Conservation (phyloP, 257 asterid genomes). For the Fraxinus pennsylvanica region DNA sequence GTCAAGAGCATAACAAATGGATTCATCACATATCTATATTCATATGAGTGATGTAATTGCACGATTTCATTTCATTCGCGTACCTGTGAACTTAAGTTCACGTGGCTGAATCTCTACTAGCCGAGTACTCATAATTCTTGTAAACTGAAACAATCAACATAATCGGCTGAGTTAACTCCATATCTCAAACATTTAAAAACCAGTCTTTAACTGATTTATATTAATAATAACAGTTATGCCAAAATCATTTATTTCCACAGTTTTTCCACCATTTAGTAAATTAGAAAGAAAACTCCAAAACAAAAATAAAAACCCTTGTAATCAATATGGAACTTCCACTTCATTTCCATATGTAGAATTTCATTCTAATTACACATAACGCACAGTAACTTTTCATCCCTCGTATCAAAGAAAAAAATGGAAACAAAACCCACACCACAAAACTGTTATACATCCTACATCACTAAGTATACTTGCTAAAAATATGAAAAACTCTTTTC, state of each 20-base stretch:
- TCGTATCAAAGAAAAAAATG: neutral
- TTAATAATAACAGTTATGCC: neutral
- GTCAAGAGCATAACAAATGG: conserved; percentile 12
- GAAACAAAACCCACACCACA: neutral
- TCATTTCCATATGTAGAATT: neutral
- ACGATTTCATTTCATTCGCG: conserved; percentile 24
- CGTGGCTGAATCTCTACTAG: conserved; percentile 72
- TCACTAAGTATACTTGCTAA: neutral
- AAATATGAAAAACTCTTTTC: neutral
- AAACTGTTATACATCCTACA: neutral
- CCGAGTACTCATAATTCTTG: conserved; percentile 48
- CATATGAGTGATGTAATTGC: conserved; percentile 5
- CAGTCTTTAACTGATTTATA: neutral
- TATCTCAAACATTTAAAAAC: neutral
- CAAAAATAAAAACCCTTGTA: neutral
- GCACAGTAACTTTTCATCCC: neutral
- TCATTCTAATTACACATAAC: neutral
- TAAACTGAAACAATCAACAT: conserved; percentile 40
- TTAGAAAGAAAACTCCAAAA: neutral
- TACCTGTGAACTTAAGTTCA: conserved; percentile 76
- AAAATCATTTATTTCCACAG: neutral
- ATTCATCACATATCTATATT: neutral
- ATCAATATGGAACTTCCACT: neutral
- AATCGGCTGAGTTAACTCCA: neutral
- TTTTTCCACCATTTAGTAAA: neutral